Evolutionary conservation across 1,284 basidiomycete genomes (phyloP).

Genomic region (Stereum hirsutum): DNA sequence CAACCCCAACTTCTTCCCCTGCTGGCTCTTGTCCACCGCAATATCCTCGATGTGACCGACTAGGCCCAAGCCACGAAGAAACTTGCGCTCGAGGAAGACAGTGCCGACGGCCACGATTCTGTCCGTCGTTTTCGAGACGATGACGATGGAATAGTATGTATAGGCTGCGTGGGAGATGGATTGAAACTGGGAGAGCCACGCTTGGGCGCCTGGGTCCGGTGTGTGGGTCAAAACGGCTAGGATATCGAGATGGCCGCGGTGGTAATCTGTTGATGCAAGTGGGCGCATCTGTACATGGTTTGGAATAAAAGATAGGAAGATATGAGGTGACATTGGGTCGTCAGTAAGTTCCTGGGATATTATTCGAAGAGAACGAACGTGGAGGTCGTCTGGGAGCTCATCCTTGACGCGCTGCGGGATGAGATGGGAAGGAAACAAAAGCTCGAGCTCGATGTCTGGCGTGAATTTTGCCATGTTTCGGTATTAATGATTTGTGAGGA

Average conservation of each 20-base stretch:
- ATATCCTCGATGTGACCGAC: slow-evolving; percentile 98
- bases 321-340: neutral
- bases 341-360: neutral
- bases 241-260: slow-evolving; percentile 76
- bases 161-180: slow-evolving; percentile 39
- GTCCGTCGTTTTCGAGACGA: slow-evolving; percentile 71
- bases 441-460: slow-evolving; percentile 60
- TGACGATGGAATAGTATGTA: slow-evolving; percentile 83
- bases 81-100: slow-evolving; percentile 89
- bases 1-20: slow-evolving; percentile 87
- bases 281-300: slow-evolving; percentile 66
- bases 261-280: slow-evolving; percentile 78
- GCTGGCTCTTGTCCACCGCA: slow-evolving; percentile 79
- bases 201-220: slow-evolving; percentile 65
- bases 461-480: slow-evolving; percentile 44
- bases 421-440: slow-evolving; percentile 63
- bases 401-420: slow-evolving; percentile 54
- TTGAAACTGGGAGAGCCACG: slow-evolving; percentile 65
- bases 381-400: slow-evolving; percentile 44
- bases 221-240: slow-evolving; percentile 75
- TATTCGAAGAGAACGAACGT: slow-evolving; percentile 31
- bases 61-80: slow-evolving; percentile 70
- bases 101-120: slow-evolving; percentile 80
- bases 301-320: neutral
- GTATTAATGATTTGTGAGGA: no score